Conservation (phyloP, 2,329 filamentous ascomycete genomes). For the Sclerotinia borealis region DNA sequence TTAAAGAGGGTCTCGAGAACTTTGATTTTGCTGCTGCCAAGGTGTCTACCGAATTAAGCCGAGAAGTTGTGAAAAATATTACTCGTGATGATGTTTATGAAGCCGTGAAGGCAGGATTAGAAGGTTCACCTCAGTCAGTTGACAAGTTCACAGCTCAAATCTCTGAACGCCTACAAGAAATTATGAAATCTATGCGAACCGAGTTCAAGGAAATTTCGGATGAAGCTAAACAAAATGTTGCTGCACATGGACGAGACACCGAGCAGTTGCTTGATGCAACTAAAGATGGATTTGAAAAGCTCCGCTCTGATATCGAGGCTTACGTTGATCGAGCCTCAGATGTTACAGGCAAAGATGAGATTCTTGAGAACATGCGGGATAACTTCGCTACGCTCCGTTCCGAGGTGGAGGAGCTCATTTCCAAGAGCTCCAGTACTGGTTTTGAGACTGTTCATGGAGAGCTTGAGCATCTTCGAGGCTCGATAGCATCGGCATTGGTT, state of each 20-base stretch:
- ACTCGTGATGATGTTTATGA: slow-evolving; percentile 50
- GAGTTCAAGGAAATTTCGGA: slow-evolving; percentile 57
- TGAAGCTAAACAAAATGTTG: slow-evolving; percentile 70
- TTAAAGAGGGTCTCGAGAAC: slow-evolving; percentile 64
- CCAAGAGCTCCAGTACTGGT: slow-evolving; percentile 43
- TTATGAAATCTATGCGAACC: slow-evolving; percentile 52
- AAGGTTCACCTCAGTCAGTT: slow-evolving; percentile 38
- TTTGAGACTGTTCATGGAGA: slow-evolving; percentile 51
- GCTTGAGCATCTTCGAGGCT: slow-evolving; percentile 54
- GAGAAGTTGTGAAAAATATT: slow-evolving; percentile 51
- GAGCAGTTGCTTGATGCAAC: slow-evolving; percentile 85
- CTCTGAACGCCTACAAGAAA: slow-evolving; percentile 54
- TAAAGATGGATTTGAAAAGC: slow-evolving; percentile 76
- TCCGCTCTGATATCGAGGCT: slow-evolving; percentile 72
- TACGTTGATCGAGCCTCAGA: slow-evolving; percentile 72
- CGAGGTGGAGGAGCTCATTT: slow-evolving; percentile 59
- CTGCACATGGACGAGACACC: slow-evolving; percentile 72
- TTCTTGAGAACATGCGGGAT: slow-evolving; percentile 61
- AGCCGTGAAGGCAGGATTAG: slow-evolving; percentile 53
- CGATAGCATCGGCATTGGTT: slow-evolving; percentile 46
- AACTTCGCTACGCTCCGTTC: slow-evolving; percentile 62
- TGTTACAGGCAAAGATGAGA: slow-evolving; percentile 67
- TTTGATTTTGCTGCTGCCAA: slow-evolving; percentile 41
- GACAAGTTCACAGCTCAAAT: slow-evolving; percentile 45
- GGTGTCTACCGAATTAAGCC: slow-evolving; percentile 36